phyloP scores from a whole-genome alignment of 2,329 filamentous ascomycete species.

The Neonectria ditissima region DNA sequence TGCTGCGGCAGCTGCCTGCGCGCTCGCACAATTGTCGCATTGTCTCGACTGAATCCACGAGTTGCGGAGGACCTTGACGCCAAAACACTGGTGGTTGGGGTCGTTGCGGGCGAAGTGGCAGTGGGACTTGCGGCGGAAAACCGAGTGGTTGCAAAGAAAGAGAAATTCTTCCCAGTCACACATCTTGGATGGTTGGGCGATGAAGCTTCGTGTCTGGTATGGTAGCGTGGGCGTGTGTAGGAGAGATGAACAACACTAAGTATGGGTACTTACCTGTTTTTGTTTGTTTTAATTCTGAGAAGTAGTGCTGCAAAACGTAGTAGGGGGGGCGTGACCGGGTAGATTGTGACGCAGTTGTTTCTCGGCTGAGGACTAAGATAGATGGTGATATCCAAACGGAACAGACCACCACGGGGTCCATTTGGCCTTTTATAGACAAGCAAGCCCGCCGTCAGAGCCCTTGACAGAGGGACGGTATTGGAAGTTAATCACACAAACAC shows the following conservation, averaged over 20 bases:
- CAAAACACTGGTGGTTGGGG: constrained; percentile 74
- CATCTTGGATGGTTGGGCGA: constrained; percentile 58
- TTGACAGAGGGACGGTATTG: neutral
- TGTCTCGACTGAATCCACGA: constrained; percentile 67
- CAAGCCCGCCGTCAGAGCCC: neutral
- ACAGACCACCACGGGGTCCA: neutral
- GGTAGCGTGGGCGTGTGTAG: neutral
- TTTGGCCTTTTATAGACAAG: constrained; percentile 14
- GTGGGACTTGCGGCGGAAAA: constrained; percentile 71
- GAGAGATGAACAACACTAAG: neutral
- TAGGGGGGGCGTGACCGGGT: neutral
- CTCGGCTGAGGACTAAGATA: neutral
- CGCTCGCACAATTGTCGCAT: constrained; percentile 61
- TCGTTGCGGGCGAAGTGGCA: constrained; percentile 83
- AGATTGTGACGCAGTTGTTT: neutral
- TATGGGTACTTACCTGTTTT: neutral
- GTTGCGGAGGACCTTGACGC: constrained; percentile 73
- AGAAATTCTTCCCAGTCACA: constrained; percentile 78
- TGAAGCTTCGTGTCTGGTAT: neutral
- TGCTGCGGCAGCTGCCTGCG: neutral
- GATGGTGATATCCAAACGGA: neutral
- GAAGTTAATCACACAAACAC: neutral
- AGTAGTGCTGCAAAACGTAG: neutral
- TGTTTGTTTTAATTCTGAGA: neutral
- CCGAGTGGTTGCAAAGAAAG: constrained; percentile 73